Evolutionary conservation across 2,329 filamentous ascomycete genomes (phyloP), one percentile per base, ranked within the genome.

Genomic region (Trichophyton rubrum): DNA sequence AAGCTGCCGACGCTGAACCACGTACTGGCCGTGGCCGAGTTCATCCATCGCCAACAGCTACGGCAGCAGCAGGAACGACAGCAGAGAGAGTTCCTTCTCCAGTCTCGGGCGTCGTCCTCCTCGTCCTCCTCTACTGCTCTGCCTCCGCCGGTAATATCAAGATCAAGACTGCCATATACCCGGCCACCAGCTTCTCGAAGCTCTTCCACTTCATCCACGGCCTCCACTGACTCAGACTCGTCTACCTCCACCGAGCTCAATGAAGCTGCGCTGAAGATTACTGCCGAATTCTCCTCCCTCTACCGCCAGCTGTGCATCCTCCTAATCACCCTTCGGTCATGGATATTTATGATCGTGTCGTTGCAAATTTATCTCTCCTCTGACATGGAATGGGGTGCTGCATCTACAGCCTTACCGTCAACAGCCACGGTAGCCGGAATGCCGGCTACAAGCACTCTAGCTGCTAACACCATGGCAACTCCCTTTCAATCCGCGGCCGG

Each of bases 1-100:
- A 74, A 71, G 61, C 66, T 75, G 3, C 85, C 82, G 47, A 78
- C 85, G 67, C 82, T 84, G n/a, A 85, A 89, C 63, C 85, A 89
- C 64, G 76, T 89, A 61, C 24, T 80, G 77, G 27, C 86, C 85
- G 71, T 79, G 75, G 59, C 72, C 74, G 45, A 74, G 71, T 47
- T 35, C 75, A 59, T 72, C 75, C 49, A 74, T 71, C 43, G 53
- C 9, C 56, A 59, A 11, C 57, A 49, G 30, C 22, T 24, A 24
- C 40, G n/a, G 11, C 57, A 47, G 30, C 40, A 49, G 40, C 40
- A 27, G 55, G 55, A 43, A 4, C 33, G 55, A 8, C 53, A 56
- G 53, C 53, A 56, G 53, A 27, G 53, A 20, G 30, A 56, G n/a
- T 51, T 22, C 30, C 45, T 51, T 22, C 27, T 35, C 17, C 53